These are phyloP conservation scores for Suillus fuscotomentosus DNA, from an alignment of 768 basidiomycete species.

Conservation along the genomic window DNA sequence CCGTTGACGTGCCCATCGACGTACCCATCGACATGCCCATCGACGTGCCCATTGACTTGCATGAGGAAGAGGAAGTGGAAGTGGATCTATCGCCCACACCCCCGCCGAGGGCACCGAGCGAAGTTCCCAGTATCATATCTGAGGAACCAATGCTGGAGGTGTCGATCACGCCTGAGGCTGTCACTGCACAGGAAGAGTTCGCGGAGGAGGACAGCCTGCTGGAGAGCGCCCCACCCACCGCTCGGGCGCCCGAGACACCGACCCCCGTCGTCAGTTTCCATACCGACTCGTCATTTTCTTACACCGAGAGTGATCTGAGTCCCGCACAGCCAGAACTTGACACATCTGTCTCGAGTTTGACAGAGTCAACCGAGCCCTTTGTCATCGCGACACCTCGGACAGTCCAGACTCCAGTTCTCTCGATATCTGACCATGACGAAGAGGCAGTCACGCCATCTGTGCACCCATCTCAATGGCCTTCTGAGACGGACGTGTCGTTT, in stretches of 20 bases:
- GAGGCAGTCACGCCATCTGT: constrained; percentile 38
- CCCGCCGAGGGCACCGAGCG: constrained; percentile 27
- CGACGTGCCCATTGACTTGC: neutral
- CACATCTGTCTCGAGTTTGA: constrained; percentile 35
- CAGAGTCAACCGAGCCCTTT: constrained; percentile 38
- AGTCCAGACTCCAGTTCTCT: constrained; percentile 12
- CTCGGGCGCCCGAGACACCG: neutral
- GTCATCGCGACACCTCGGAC: constrained; percentile 27
- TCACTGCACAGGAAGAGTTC: neutral
- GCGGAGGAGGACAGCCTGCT: constrained; percentile 2
- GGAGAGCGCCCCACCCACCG: neutral
- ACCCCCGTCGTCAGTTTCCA: neutral
- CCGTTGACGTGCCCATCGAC: neutral
- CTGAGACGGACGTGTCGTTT: constrained; percentile 66
- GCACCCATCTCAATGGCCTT: constrained; percentile 52
- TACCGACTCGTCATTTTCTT: neutral
- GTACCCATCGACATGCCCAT: neutral
- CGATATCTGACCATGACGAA: constrained; percentile 1
- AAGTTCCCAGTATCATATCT: constrained; percentile 24
- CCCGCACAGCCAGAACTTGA: constrained; percentile 17
- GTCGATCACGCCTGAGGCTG: constrained; percentile 20
- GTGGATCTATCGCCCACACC: constrained; percentile 20
- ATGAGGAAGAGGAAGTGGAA: neutral
- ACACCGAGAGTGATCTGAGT: neutral
- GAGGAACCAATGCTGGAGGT: constrained; percentile 21